Evolutionary conservation across 1,284 basidiomycete genomes (phyloP).

Genomic region (Naganishia cerealis): DNA sequence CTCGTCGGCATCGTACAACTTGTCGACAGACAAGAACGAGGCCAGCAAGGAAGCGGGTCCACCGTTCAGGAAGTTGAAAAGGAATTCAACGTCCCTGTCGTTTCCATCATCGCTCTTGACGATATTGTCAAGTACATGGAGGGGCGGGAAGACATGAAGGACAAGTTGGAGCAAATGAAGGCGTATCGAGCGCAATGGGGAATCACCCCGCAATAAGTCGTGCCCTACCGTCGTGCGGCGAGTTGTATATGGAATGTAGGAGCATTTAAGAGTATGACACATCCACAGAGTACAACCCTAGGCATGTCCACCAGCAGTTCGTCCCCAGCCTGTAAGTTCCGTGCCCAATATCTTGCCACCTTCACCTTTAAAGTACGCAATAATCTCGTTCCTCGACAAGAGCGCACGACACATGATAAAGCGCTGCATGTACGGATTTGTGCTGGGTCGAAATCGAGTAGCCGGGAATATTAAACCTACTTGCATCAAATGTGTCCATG

Average conservation of each 20-base stretch:
- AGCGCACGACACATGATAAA: slow-evolving; percentile 50
- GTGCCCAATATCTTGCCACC: slow-evolving; percentile 47
- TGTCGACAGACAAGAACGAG: slow-evolving; percentile 86
- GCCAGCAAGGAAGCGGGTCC: slow-evolving; percentile 59
- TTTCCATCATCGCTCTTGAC: slow-evolving; percentile 75
- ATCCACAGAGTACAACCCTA: slow-evolving; percentile 26
- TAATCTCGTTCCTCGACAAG: slow-evolving; percentile 49
- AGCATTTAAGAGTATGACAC: neutral
- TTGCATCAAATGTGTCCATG: slow-evolving; percentile 46
- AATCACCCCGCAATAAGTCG: slow-evolving; percentile 39
- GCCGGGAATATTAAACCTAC: slow-evolving; percentile 47
- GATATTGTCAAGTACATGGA: slow-evolving; percentile 84
- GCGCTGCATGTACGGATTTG: slow-evolving; percentile 40
- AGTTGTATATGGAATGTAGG: neutral
- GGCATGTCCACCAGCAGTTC: slow-evolving; percentile 50
- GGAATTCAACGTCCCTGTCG: slow-evolving; percentile 67
- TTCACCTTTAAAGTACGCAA: slow-evolving; percentile 51
- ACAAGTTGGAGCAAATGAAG: slow-evolving; percentile 73
- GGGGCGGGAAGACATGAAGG: slow-evolving; percentile 61
- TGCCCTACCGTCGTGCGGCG: neutral
- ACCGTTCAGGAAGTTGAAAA: slow-evolving; percentile 82
- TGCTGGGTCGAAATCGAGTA: slow-evolving; percentile 24
- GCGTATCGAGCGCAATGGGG: slow-evolving; percentile 80
- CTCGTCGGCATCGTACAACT: slow-evolving; percentile 89
- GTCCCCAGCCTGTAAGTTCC: slow-evolving; percentile 52